phyloP scores from a whole-genome alignment of 1,139 yeast species.

The Diutina neorugosa region DNA sequence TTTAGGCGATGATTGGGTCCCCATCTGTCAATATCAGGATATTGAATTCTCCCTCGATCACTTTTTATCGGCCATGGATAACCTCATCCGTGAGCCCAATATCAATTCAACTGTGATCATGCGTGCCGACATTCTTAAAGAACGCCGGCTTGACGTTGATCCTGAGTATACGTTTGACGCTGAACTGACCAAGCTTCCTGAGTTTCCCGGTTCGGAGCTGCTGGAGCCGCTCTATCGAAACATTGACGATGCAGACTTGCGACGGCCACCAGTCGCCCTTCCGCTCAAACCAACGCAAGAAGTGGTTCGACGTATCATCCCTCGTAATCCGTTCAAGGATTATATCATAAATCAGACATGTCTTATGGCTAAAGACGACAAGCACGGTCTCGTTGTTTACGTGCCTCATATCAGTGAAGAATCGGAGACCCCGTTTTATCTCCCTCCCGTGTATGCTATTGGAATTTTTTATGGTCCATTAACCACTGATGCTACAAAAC shows the following conservation, averaged over 20 bases:
- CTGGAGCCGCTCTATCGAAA: conserved; percentile 23
- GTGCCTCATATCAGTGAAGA: conserved; percentile 54
- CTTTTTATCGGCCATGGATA: conserved; percentile 68
- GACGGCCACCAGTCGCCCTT: conserved; percentile 28
- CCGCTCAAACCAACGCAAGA: conserved; percentile 23
- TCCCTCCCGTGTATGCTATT: conserved; percentile 76
- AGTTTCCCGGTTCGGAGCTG: conserved; percentile 13
- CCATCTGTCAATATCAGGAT: neutral
- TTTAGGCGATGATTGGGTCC: neutral
- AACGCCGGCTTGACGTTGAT: conserved; percentile 27
- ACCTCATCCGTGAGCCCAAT: conserved; percentile 75
- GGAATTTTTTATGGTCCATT: conserved; percentile 45
- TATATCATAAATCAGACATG: conserved; percentile 79
- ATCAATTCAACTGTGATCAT: conserved; percentile 85
- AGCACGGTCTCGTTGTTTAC: conserved; percentile 42
- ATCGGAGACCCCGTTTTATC: conserved; percentile 74
- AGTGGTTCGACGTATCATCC: conserved; percentile 69
- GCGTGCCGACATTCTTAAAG: conserved; percentile 73
- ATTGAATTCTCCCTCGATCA: conserved; percentile 34
- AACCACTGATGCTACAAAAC: conserved; percentile 8
- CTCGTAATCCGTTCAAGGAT: conserved; percentile 83
- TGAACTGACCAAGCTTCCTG: conserved; percentile 13
- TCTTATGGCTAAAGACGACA: conserved; percentile 17
- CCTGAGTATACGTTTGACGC: conserved; percentile 5
- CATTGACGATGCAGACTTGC: conserved; percentile 43